Percentiles rank a stretch among this genome's conserved stretches.
Evolutionary conservation across 805 yeast genomes (phyloP).

Genomic region (Pichia exigua): DNA sequence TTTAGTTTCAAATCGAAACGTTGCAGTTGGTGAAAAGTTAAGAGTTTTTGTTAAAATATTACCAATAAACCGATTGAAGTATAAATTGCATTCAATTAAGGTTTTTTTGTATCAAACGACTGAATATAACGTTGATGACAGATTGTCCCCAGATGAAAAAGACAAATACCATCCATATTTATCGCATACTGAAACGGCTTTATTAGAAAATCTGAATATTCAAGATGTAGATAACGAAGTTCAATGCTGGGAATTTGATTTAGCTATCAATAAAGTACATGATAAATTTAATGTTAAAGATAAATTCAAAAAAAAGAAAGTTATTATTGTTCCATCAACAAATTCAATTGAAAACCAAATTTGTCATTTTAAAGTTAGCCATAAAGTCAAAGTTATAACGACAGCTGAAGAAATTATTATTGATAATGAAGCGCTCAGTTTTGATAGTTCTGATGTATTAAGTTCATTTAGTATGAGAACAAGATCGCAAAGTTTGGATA

Average conservation of each 20-base stretch:
- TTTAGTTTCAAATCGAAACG: slow-evolving; percentile 12
- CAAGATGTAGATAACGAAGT: slow-evolving; percentile 3
- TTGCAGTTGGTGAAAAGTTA: slow-evolving; percentile 16
- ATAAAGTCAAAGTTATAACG: slow-evolving; percentile 13
- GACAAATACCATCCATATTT: slow-evolving; percentile 3
- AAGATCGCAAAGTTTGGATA: slow-evolving; percentile 9
- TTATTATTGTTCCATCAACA: slow-evolving; percentile 19
- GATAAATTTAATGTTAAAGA: background rate
- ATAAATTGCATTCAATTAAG: slow-evolving; percentile 17
- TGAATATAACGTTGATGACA: slow-evolving; percentile 8
- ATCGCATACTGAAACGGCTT: slow-evolving; percentile 14
- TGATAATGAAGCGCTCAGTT: background rate
- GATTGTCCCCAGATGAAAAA: background rate
- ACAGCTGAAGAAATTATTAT: slow-evolving; percentile 6
- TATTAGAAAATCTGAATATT: slow-evolving; percentile 7
- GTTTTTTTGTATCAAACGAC: slow-evolving; percentile 21
- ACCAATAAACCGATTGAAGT: slow-evolving; percentile 18
- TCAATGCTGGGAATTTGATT: slow-evolving; percentile 3
- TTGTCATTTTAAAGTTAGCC: slow-evolving; percentile 18
- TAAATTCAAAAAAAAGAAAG: background rate
- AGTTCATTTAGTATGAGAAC: slow-evolving; percentile 8
- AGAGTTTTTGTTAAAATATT: slow-evolving; percentile 15
- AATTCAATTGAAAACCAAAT: slow-evolving; percentile 6
- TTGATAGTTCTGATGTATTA: slow-evolving; percentile 8
- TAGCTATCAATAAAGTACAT: slow-evolving; percentile 8